phyloP scores from a whole-genome alignment of 2,329 filamentous ascomycete genomes.

The Scytalidium lignicola region DNA sequence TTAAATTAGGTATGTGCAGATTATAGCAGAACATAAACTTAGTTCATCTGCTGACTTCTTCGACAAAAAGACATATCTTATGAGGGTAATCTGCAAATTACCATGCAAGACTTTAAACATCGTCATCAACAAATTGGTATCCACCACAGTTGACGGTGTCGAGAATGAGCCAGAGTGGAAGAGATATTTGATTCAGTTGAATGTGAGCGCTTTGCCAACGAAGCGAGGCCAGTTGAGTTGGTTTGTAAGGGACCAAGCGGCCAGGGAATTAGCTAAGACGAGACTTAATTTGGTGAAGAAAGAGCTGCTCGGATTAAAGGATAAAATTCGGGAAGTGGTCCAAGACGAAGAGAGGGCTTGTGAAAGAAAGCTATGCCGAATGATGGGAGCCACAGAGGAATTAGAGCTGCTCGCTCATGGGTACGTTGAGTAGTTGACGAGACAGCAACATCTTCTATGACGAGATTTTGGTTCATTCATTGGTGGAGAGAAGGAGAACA shows the following conservation, averaged over 20 bases:
- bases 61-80: constrained; percentile 10
- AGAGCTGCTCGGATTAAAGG: constrained; percentile 16
- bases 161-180: neutral
- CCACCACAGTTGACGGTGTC: neutral
- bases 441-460: no score
- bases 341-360: neutral
- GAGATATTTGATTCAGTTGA: constrained; percentile 10
- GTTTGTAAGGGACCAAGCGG: constrained; percentile 4
- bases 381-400: no score
- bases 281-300: constrained; percentile 1
- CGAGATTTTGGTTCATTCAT: no score
- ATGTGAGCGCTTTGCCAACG: constrained; percentile 2
- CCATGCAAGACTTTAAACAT: constrained; percentile 17
- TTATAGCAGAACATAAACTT: constrained; percentile 8
- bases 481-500: no score
- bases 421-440: no score
- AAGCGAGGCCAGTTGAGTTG: neutral
- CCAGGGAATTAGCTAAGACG: constrained; percentile 3
- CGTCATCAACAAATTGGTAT: constrained; percentile 16
- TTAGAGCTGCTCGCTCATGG: no score
- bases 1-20: no score
- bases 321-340: constrained; percentile 16
- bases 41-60: constrained; percentile 22
- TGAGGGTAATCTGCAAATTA: constrained; percentile 15
- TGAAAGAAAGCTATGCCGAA: no score